phyloP scores from a whole-genome alignment of 2,329 filamentous ascomycete genomes.

The Zymoseptoria passerinii region DNA sequence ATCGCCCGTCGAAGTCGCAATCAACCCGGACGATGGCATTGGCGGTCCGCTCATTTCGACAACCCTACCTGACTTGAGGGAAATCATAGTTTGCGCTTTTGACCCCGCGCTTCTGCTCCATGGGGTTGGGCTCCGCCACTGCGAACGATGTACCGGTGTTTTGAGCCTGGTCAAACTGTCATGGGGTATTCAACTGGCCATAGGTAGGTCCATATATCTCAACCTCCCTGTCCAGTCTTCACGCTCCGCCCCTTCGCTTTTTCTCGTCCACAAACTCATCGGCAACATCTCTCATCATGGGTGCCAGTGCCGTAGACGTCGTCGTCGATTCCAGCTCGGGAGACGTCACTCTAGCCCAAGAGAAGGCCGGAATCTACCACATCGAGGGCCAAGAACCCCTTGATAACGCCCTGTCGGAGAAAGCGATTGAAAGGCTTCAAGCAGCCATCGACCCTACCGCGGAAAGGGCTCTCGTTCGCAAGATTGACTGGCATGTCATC shows the following conservation, averaged over 20 bases:
- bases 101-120: too few species aligned
- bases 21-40: too few species aligned
- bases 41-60: too few species aligned
- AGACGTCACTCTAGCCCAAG: constrained; percentile 1
- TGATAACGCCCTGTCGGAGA: not conserved
- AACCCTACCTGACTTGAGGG: too few species aligned
- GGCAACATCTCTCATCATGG: not conserved
- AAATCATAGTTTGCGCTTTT: too few species aligned
- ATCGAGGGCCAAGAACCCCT: not conserved
- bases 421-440: not conserved
- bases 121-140: too few species aligned
- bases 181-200: too few species aligned
- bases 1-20: too few species aligned
- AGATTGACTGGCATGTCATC: constrained; percentile 55
- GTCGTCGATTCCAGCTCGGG: constrained; percentile 2
- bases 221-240: not conserved
- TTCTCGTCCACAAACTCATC: not conserved
- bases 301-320: not conserved
- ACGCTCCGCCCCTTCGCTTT: not conserved
- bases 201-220: not conserved
- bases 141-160: too few species aligned
- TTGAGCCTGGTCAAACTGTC: too few species aligned
- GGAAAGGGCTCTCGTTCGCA: constrained; percentile 53
- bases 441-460: constrained; percentile 29
- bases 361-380: not conserved